These are phyloP conservation scores for Sugiyamaella novakii DNA, from an alignment of 1,139 yeast species.

Conservation along the genomic window DNA sequence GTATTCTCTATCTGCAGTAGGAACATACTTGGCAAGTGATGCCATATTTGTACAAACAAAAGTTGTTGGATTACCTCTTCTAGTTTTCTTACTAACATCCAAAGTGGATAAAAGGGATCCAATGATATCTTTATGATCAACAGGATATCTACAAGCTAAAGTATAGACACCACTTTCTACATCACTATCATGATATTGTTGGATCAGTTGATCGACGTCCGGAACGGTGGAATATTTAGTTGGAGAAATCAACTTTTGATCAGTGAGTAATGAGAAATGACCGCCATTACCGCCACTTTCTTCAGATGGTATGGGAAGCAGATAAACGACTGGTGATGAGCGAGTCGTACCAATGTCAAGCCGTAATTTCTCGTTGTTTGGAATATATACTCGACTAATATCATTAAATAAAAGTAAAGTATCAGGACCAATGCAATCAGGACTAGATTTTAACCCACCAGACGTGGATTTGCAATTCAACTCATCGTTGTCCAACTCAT, in stretches of 20 bases:
- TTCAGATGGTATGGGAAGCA: conserved; percentile 21
- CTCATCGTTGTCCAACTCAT: background rate
- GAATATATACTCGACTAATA: conserved; percentile 14
- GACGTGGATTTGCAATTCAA: background rate
- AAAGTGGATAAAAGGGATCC: conserved; percentile 24
- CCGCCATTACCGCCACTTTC: conserved; percentile 9
- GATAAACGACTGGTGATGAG: conserved; percentile 9
- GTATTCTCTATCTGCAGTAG: conserved; percentile 20
- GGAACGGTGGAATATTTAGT: conserved; percentile 22
- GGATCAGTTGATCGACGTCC: conserved; percentile 12
- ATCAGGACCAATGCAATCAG: conserved; percentile 19
- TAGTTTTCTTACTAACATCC: conserved; percentile 21
- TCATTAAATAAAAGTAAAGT: conserved; percentile 25
- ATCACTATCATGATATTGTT: conserved; percentile 20
- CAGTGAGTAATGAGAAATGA: conserved; percentile 25
- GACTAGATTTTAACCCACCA: background rate
- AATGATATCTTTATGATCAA: conserved; percentile 17
- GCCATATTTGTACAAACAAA: conserved; percentile 35
- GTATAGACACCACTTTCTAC: conserved; percentile 28
- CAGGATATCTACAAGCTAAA: conserved; percentile 32
- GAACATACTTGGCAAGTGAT: conserved; percentile 30
- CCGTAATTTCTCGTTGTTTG: conserved; percentile 19
- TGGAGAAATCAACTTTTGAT: conserved; percentile 25
- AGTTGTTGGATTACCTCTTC: conserved; percentile 20
- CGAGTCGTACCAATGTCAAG: conserved; percentile 15